Conservation (phyloP, 805 yeast species). For the Pichia pseudocactophila region DNA sequence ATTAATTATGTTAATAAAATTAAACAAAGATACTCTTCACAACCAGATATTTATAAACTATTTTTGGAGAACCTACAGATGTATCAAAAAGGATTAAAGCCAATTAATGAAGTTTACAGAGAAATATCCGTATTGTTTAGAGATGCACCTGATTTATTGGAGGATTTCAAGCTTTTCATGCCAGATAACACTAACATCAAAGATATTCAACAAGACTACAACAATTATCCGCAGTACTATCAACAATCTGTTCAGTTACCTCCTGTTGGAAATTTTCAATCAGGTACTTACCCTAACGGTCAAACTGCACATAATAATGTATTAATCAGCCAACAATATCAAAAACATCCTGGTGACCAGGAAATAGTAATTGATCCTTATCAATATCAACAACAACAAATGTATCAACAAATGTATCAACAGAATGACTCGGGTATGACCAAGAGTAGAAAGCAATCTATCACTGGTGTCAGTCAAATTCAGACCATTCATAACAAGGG, state of each 20-base stretch:
- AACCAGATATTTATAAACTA: slow-evolving; percentile 92
- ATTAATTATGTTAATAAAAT: slow-evolving; percentile 93
- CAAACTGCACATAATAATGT: slow-evolving; percentile 9
- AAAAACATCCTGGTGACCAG: slow-evolving; percentile 7
- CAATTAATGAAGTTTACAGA: slow-evolving; percentile 89
- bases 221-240: slow-evolving; percentile 12
- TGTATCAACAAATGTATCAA: slow-evolving; percentile 10
- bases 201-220: slow-evolving; percentile 20
- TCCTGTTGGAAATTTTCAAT: slow-evolving; percentile 83
- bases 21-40: slow-evolving; percentile 84
- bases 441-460: slow-evolving; percentile 13
- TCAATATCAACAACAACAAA: slow-evolving; percentile 5
- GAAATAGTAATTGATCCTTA: slow-evolving; percentile 1
- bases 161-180: slow-evolving; percentile 89
- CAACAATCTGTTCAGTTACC: slow-evolving; percentile 48
- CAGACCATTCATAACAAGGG: slow-evolving; percentile 11
- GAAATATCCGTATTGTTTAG: slow-evolving; percentile 85
- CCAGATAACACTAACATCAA: slow-evolving; percentile 56
- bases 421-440: slow-evolving; percentile 18
- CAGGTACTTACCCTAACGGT: slow-evolving; percentile 26
- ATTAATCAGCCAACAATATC: slow-evolving; percentile 7
- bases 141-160: slow-evolving; percentile 88
- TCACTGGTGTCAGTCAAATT: slow-evolving; percentile 14
- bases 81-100: slow-evolving; percentile 91
- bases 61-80: slow-evolving; percentile 93